phyloP scores from a whole-genome alignment of 164 flowering plant species.

The Vitis vinifera region ASM3070453v1 NC_081810.1:14215001-14215500 shows the following conservation, averaged over 20 bases:
- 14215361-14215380: conserved; percentile 22
- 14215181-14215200: too few relatives aligned
- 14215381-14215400: conserved; percentile 20
- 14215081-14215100: neutral
- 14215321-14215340: conserved; percentile 33
- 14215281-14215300: conserved; percentile 33
- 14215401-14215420: conserved; percentile 1
- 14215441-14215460: too few relatives aligned
- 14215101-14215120: neutral
- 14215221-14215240: neutral
- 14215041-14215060: neutral
- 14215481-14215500: too few relatives aligned
- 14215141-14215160: neutral
- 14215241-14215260: neutral
- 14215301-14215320: conserved; percentile 20
- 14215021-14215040: neutral
- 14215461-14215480: too few relatives aligned
- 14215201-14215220: too few relatives aligned
- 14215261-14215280: conserved; percentile 24
- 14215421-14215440: too few relatives aligned
- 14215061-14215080: neutral
- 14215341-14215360: conserved; percentile 14
- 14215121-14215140: neutral
- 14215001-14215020: too few relatives aligned
- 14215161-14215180: too few relatives aligned